Conservation (phyloP, 192 early-diverging fungal species). For the Pilobolus umbonatus region DNA sequence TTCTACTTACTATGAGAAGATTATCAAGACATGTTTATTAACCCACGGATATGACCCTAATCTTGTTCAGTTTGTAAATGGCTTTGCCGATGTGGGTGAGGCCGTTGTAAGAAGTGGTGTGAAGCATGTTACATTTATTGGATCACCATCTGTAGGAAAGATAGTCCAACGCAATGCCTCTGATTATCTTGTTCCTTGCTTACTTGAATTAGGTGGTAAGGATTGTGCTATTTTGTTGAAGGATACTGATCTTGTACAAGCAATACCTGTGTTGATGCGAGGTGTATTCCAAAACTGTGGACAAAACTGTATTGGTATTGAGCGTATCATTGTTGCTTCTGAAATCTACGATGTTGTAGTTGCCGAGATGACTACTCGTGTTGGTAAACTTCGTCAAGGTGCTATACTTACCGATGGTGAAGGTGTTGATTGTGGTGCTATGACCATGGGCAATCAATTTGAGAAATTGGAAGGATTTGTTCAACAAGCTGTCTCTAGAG, state of each 20-base stretch:
- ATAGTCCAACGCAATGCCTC: slow-evolving; percentile 71
- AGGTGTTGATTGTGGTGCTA: slow-evolving; percentile 75
- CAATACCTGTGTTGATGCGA: slow-evolving; percentile 72
- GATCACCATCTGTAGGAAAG: slow-evolving; percentile 78
- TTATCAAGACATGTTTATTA: slow-evolving; percentile 60
- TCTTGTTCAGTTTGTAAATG: slow-evolving; percentile 74
- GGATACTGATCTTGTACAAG: slow-evolving; percentile 63
- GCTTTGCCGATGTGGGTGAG: slow-evolving; percentile 77
- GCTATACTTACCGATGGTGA: slow-evolving; percentile 61
- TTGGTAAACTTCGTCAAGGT: slow-evolving; percentile 64
- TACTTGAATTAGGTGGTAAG: slow-evolving; percentile 90
- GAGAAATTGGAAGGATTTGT: slow-evolving; percentile 60
- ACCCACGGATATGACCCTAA: slow-evolving; percentile 73
- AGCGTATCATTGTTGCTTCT: slow-evolving; percentile 75
- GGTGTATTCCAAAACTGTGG: slow-evolving; percentile 84
- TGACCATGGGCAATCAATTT: slow-evolving; percentile 68
- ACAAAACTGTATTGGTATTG: slow-evolving; percentile 88
- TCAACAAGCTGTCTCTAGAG: slow-evolving; percentile 70
- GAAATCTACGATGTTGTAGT: slow-evolving; percentile 66
- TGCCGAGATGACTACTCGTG: slow-evolving; percentile 50
- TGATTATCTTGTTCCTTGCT: slow-evolving; percentile 68
- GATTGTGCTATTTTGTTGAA: slow-evolving; percentile 79
- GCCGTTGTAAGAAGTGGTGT: slow-evolving; percentile 62
- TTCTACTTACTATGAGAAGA: slow-evolving; percentile 57
- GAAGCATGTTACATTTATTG: slow-evolving; percentile 84